Base-by-base conservation (phyloP, 306 rosid genomes). In the Prunus padus region DNA sequence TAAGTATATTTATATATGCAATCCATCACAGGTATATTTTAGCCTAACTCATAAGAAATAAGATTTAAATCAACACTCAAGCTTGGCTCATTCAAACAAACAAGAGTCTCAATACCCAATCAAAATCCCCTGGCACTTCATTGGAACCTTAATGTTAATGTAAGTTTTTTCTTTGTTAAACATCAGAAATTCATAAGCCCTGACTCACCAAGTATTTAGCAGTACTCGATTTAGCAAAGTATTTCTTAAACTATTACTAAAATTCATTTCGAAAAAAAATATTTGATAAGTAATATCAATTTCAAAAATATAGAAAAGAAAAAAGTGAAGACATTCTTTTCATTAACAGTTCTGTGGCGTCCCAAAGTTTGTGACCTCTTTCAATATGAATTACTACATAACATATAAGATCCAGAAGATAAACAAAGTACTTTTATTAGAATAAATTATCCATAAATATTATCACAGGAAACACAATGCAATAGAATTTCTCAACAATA, bases 401-500 rank as follows among this genome's bases (percentile, higher is more conserved):
- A 28, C 46, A 69, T 13, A 31, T 11, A 68, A 37, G 46, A 23
- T 19, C 47, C 26, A 69, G 26, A 11, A 33, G 20, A 52, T 40
- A 71, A 50, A 12, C 4, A 12, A 23, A 56, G 18, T 8, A 23
- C 55, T 15, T 10, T 8, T 8, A 40, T 56, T 23, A 40, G 6
- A 71, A 40, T 18, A 31, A 71, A 71, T 4, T 1, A 23, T 72
- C 25, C 16, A 23, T 57, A 37, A 57, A 15, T 42, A 67, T n/a
- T 60, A 56, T 68, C 61, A 72, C 19, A 40, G 52, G 52, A 57
- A 44, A 69, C 57, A 59, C 70, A 51, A 54, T 23, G 47, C 26
- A 76, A 73, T 52, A 45, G 82, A 87, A 89, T 46, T 71, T 85
- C 81, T 89, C 96, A 70, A 83, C 84, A 23, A 15, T 73, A 76